Base-by-base conservation (phyloP, 495 filamentous ascomycete species). In the Aspergillus panamensis region DNA sequence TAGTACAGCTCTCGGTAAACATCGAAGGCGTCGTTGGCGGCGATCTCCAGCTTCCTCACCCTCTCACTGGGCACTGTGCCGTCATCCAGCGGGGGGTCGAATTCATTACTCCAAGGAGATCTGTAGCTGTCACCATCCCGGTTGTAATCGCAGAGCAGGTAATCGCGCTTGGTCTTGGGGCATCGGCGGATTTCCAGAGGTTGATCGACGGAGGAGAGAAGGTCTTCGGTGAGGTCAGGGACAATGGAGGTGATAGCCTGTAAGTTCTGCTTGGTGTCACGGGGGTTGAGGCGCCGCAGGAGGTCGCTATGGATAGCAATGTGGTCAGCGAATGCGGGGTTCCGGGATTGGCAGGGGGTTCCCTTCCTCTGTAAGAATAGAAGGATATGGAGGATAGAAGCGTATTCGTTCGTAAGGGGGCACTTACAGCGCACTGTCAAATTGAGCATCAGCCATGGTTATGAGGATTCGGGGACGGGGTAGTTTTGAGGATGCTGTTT, bases 81-180 rank as follows among this genome's bases (percentile, higher is more conserved):
- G 63, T 84, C 80, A n/a, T 86, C 85, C 20, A 93, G 79, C 17
- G 87, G 87, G 1, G 93, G 94, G 66, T 97, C 91, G 69, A 97
- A 99, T 73, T 97, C 90, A 73, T 97, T 97, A 77, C 87, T 92
- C 94, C 94, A 99, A 32, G 94, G 94, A 60, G 89, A 94, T 32
- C 94, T 88, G 80, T 96, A 96, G 75, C 87, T 92, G 73, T 97
- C 94, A 51, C 95, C 95, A 75, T 99, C 94, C 51, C 94, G 91
- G 81, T 99, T 99, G 80, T 97, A 99, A 81, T 99, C 94, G 80
- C 94, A 99, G 60, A 96, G 89, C 40, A 99, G 84, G 77, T 96
- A 99, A 77, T 97, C 94, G 53, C 92, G 88, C 60, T 89, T 91
- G 54, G 89, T 90, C 73, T 92, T 89, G 54, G 81, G 79, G 79